These are phyloP conservation scores for Hericium coralloides DNA, from an alignment of 768 basidiomycete genomes.

Conservation along the genomic window DNA sequence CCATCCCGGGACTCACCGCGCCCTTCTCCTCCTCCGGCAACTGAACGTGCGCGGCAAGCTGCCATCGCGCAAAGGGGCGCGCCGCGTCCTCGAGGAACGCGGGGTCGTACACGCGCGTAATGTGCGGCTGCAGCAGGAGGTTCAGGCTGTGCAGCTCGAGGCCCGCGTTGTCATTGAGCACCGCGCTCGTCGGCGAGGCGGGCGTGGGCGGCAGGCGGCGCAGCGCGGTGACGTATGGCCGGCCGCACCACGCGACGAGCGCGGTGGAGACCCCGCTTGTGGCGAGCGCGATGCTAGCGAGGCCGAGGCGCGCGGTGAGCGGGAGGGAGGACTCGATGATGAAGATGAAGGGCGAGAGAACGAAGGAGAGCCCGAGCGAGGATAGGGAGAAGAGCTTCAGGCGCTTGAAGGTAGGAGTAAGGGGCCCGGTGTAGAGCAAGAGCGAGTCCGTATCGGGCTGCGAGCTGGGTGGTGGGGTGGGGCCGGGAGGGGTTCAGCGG, in stretches of 20 bases:
- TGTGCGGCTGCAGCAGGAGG: slow-evolving; percentile 45
- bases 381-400: slow-evolving; percentile 80
- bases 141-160: slow-evolving; percentile 67
- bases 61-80: slow-evolving; percentile 76
- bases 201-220: slow-evolving; percentile 28
- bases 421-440: slow-evolving; percentile 58
- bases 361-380: slow-evolving; percentile 59
- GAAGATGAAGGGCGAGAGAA: slow-evolving; percentile 75
- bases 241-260: slow-evolving; percentile 62
- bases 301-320: slow-evolving; percentile 50
- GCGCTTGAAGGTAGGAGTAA: slow-evolving; percentile 61
- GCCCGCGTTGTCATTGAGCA: slow-evolving; percentile 26
- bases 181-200: slow-evolving; percentile 21
- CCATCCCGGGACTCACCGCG: slow-evolving; percentile 35
- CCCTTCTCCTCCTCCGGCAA: slow-evolving; percentile 30
- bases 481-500: background rate
- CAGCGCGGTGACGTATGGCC: slow-evolving; percentile 65
- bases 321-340: slow-evolving; percentile 74
- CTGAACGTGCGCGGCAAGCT: slow-evolving; percentile 48
- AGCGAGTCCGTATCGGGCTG: slow-evolving; percentile 13
- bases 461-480: background rate
- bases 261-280: slow-evolving; percentile 70
- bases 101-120: slow-evolving; percentile 70
- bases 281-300: slow-evolving; percentile 61
- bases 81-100: slow-evolving; percentile 57